Evolutionary conservation across 768 basidiomycete species (phyloP), one percentile per base, ranked within the genome.

Genomic region (Crassisporium funariophilum): DNA sequence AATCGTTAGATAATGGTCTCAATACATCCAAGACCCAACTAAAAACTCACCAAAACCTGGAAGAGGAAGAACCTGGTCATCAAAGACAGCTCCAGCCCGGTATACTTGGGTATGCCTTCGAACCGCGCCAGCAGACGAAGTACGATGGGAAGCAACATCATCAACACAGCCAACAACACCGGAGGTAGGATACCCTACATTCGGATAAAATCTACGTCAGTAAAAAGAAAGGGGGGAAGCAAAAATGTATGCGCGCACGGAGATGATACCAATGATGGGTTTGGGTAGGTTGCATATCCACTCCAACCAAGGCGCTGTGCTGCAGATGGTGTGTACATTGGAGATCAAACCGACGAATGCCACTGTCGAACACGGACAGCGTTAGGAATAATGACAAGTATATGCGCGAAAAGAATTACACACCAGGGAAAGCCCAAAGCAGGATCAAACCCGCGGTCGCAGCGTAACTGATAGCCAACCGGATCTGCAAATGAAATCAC

Each of bases 21-120:
- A 49, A 12, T 19, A 15, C 6, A 40, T 23, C 12, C 23, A 36
- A 8, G 36, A 6, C 25, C 5, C 10, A 22, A 20, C 7, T 42
- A 17, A 35, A 25, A 4, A 81, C 91, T 53, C 67, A 95, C 91
- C 43, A 97, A 70, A 39, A 95, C 89, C 71, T 89, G 87, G 77
- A 97, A 97, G 53, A 91, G 71, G 71, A 95, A 95, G 70, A 77
- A 98, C 16, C 97, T 76, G 1, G 83, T 84, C 95, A 98, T 97
- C 60, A 99, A 67, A 41, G 86, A 89, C 4, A 97, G 77, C 57
- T 99, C 95, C 33, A 98, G 68, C 1, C 83, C 86, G 0, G 85
- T 89, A 24, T 77, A 76, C 54, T 88, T 85, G 0, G 95, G 94
- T 15, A 93, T 91, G 15, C 97, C 97, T 68, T 98, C 91, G 44